These are phyloP conservation scores for Mycena latifolia DNA, from an alignment of 768 basidiomycete genomes.

Conservation along the genomic window DNA sequence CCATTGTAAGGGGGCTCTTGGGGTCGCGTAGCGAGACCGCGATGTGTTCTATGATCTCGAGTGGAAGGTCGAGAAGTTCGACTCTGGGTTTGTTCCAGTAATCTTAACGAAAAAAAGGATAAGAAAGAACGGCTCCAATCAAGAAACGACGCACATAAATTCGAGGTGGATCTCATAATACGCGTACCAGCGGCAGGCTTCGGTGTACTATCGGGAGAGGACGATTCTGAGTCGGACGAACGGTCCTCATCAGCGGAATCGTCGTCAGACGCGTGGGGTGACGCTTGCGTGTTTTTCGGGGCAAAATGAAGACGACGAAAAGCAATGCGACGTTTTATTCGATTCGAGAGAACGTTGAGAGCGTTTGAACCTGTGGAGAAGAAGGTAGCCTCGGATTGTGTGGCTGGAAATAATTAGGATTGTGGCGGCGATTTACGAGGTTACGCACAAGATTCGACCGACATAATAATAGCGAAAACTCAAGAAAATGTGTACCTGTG, in stretches of 20 bases:
- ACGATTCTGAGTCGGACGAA: conserved; percentile 28
- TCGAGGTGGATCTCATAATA: background rate
- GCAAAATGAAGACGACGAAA: conserved; percentile 27
- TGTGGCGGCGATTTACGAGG: too few relatives aligned
- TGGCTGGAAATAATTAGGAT: conserved; percentile 11
- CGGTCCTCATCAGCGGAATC: conserved; percentile 15
- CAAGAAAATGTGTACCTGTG: conserved; percentile 13
- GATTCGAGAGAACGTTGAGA: conserved; percentile 21
- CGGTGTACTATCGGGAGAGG: conserved; percentile 7
- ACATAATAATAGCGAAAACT: conserved; percentile 25
- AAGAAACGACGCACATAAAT: conserved; percentile 15
- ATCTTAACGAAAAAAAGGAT: conserved; percentile 1
- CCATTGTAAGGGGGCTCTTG: conserved; percentile 26
- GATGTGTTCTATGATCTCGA: conserved; percentile 45
- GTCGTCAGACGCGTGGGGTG: conserved; percentile 5
- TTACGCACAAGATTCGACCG: conserved; percentile 7
- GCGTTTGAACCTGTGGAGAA: conserved; percentile 9
- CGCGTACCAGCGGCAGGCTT: background rate
- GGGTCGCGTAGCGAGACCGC: conserved; percentile 40
- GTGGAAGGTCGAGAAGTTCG: conserved; percentile 44
- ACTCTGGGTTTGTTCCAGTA: conserved; percentile 34
- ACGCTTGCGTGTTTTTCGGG: background rate
- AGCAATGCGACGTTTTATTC: conserved; percentile 33
- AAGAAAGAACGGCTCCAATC: background rate
- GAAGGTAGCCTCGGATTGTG: conserved; percentile 12